A percentile compares a stretch with the other conserved stretches of the same genome.
Conservation (phyloP, 768 basidiomycete species). For the Rhizopogon vinicolor region DNA sequence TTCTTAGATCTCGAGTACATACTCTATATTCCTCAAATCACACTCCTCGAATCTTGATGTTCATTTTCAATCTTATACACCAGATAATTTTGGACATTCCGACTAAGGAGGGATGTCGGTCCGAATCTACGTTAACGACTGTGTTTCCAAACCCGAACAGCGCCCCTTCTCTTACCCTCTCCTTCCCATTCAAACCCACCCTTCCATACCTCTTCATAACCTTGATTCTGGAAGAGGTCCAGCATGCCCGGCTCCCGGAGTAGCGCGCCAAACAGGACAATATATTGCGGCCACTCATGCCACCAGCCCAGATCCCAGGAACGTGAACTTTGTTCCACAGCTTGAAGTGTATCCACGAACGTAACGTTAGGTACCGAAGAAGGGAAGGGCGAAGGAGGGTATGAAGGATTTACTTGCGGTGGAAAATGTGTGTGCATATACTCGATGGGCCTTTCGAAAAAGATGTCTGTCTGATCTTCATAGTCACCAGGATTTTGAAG, state of each 20-base stretch:
- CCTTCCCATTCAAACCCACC: constrained; percentile 76
- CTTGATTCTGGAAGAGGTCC: constrained; percentile 41
- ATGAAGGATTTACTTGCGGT: constrained; percentile 47
- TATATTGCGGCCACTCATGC: constrained; percentile 78
- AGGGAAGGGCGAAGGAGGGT: constrained; percentile 60
- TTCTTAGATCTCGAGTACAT: background rate
- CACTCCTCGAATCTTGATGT: background rate
- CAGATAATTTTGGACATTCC: background rate
- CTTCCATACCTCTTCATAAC: constrained; percentile 63
- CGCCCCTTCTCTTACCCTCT: constrained; percentile 54
- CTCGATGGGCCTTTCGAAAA: constrained; percentile 64
- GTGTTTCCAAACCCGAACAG: constrained; percentile 63
- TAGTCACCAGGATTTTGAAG: constrained; percentile 52
- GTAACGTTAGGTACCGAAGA: constrained; percentile 43
- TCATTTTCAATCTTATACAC: background rate
- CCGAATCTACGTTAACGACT: background rate
- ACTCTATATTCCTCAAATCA: background rate
- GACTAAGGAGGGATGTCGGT: background rate
- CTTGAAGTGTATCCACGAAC: constrained; percentile 15
- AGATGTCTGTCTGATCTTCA: constrained; percentile 76
- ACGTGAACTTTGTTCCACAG: constrained; percentile 22
- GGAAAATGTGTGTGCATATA: constrained; percentile 76
- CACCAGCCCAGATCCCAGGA: constrained; percentile 39
- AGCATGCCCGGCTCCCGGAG: constrained; percentile 48
- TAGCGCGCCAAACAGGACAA: constrained; percentile 83